Evolutionary conservation across 2,329 filamentous ascomycete species (phyloP), one percentile per base, ranked within the genome.

Genomic region (Davidsoniella eucalypti): DNA sequence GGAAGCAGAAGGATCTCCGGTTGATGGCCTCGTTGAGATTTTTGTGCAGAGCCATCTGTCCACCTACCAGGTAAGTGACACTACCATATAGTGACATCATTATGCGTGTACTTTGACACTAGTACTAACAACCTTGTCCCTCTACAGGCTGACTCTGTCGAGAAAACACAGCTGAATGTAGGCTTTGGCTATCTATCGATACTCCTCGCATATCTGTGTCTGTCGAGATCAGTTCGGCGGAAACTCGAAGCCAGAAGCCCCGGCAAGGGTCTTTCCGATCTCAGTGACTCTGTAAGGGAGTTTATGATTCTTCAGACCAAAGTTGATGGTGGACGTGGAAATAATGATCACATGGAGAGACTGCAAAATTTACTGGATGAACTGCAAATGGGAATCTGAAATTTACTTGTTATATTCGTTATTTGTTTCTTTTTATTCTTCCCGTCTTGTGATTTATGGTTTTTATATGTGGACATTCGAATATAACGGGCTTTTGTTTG

Each of bases 151-250:
- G 78, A 82, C 57, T 83, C 80, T 1, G 73, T 80, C 51, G 76
- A 86, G 59, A 85, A 88, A 60, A 81, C 80, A 23, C 80, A 84
- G 53, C 73, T 83, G 47, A 87, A 88, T 57, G 87, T 96, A 25
- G 81, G 84, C 1, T 79, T 90, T 61, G 88, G 87, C 14, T 95
- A 94, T 61, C 70, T 95, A 21, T 80, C 87, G 0, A 80, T 95
- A 12, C 69, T 94, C 5, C 71, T 96, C 2, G 86, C 87, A 16
- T 92, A 87, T 56, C 67, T 95, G 21, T 87, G 80, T 57, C 69
- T 92, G 25, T 64, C 69, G 46, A 58, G 63, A 9, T 64, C 67
- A 3, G 66, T 70, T 6, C 65, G 69, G 43, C 61, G 65, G 44
- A 65, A 64, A 23, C 65, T 78, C 36, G 61, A 64, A 37, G 55